Conservation (phyloP, 805 yeast species). For the Ogataea zsoltii region DNA sequence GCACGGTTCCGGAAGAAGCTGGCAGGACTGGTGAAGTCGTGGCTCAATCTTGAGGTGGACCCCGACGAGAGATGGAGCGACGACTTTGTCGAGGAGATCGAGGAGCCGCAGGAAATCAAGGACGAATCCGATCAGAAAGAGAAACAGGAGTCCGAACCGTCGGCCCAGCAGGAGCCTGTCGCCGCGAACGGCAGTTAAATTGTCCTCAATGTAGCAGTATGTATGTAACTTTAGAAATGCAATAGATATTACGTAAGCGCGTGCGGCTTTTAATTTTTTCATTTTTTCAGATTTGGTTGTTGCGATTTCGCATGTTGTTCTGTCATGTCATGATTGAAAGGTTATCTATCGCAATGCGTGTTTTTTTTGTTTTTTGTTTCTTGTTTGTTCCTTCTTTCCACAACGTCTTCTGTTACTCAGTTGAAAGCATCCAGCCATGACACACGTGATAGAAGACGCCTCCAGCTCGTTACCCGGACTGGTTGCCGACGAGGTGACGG, state of each 20-base stretch:
- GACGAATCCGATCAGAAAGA: conserved; percentile 3
- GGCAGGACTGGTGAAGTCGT: conserved; percentile 22
- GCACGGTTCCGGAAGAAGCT: conserved; percentile 21
- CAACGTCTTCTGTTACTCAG: not conserved
- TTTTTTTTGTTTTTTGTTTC: too few relatives aligned
- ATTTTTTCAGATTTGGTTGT: too few relatives aligned
- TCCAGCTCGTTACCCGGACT: conserved; percentile 32
- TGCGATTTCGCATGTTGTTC: not conserved
- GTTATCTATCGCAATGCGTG: not conserved
- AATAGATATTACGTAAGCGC: not conserved
- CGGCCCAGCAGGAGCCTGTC: not conserved
- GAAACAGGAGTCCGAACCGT: not conserved
- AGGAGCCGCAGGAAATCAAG: conserved; percentile 41
- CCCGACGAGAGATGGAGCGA: conserved; percentile 33
- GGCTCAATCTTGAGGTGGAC: conserved; percentile 30
- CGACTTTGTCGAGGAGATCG: conserved; percentile 25
- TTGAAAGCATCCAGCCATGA: too few relatives aligned
- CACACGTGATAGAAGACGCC: conserved; percentile 18
- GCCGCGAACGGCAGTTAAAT: not conserved
- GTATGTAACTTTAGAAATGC: not conserved
- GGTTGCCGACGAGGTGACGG: conserved; percentile 30
- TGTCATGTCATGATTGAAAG: not conserved
- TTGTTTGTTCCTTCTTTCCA: too few relatives aligned
- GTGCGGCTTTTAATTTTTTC: not conserved
- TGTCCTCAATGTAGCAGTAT: not conserved